Conservation (phyloP, 2,329 filamentous ascomycete genomes). For the Aspergillus chevalieri region DNA sequence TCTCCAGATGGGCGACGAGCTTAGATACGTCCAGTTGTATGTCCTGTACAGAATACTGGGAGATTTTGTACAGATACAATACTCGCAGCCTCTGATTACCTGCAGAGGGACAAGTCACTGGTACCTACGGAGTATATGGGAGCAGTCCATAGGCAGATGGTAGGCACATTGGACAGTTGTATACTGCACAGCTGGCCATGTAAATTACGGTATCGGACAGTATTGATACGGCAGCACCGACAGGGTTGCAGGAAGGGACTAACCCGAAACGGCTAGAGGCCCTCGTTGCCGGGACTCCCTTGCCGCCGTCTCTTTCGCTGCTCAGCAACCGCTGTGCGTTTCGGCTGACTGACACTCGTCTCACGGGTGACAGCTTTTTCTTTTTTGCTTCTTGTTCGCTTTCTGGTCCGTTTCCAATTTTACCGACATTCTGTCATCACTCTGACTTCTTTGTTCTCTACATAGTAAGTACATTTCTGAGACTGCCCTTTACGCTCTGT, state of each 20-base stretch:
- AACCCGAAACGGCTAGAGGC: not conserved
- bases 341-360: not conserved
- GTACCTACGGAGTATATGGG: slow-evolving; percentile 2
- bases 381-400: not conserved
- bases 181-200: not conserved
- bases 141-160: not conserved
- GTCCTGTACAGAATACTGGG: not conserved
- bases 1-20: slow-evolving; percentile 27
- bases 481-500: too few species aligned
- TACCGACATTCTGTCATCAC: not conserved
- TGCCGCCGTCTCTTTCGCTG: slow-evolving; percentile 27
- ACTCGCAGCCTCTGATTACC: too few species aligned
- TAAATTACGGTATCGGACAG: slow-evolving; percentile 9
- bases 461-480: not conserved
- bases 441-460: not conserved
- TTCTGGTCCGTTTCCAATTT: not conserved
- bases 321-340: not conserved
- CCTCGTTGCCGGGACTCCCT: slow-evolving; percentile 35
- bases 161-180: not conserved
- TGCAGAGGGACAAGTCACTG: too few species aligned
- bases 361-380: not conserved
- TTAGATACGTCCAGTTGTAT: slow-evolving; percentile 9
- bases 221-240: slow-evolving; percentile 7
- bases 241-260: slow-evolving; percentile 4
- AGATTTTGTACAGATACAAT: not conserved